Percentiles rank a stretch among this genome's conserved stretches.
Conservation (phyloP, 371 early-diverging fungal genomes). For the Apophysomyces sp. region DNA sequence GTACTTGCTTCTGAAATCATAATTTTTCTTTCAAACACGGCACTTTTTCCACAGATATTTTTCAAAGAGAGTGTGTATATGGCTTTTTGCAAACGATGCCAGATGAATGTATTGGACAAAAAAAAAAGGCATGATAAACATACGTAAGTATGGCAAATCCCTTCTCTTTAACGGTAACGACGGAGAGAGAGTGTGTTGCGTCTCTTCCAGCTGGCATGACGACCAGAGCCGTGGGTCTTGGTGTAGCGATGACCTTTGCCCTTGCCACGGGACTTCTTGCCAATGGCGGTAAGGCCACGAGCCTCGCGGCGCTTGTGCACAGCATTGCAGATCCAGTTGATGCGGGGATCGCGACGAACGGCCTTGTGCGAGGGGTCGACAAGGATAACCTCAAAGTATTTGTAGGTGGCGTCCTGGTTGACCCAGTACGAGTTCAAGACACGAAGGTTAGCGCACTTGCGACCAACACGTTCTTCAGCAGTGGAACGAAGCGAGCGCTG, state of each 20-base stretch:
- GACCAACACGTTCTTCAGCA: slow-evolving; percentile 98
- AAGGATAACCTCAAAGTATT: slow-evolving; percentile 98
- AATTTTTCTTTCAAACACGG: too few relatives aligned
- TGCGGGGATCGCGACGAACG: slow-evolving; percentile 97
- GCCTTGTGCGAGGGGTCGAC: slow-evolving; percentile 97
- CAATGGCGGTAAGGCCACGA: slow-evolving; percentile 97
- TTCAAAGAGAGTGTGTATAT: too few relatives aligned
- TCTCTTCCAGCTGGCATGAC: slow-evolving; percentile 56
- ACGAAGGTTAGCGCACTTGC: slow-evolving; percentile 92
- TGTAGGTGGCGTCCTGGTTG: slow-evolving; percentile 98
- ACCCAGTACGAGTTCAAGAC: slow-evolving; percentile 99
- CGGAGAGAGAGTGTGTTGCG: slow-evolving; percentile 75
- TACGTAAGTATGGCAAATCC: slow-evolving; percentile 2
- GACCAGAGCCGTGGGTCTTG: slow-evolving; percentile 59
- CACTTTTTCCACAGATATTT: too few relatives aligned
- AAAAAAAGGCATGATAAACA: slow-evolving; percentile 1
- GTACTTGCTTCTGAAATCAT: too few relatives aligned
- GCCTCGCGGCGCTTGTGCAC: slow-evolving; percentile 99
- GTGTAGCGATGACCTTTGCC: slow-evolving; percentile 97
- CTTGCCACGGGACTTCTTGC: slow-evolving; percentile 97
- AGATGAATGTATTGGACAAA: neutral
- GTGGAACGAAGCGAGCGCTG: slow-evolving; percentile 90
- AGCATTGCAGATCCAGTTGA: slow-evolving; percentile 98
- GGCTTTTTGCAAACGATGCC: neutral
- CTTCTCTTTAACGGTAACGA: slow-evolving; percentile 67